Percentiles rank a stretch among this genome's conserved stretches.
These are phyloP conservation scores for Paramecium octaurelia DNA, from an alignment of 73 alveolate species.

Conservation along the genomic window DNA sequence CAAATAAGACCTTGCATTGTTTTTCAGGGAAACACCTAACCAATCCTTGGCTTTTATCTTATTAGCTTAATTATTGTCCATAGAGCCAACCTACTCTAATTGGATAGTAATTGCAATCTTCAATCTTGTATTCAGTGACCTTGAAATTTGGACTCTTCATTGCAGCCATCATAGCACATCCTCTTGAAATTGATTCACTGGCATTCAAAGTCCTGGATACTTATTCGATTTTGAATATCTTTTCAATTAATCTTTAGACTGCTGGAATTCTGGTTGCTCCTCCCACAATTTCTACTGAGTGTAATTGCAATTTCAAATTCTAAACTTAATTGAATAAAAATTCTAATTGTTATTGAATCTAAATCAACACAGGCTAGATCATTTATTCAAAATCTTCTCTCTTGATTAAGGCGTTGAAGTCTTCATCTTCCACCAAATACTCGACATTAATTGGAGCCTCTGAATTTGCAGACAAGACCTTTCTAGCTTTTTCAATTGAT, in stretches of 20 bases:
- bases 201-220: conserved; percentile 95
- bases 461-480: conserved; percentile 88
- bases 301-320: conserved; percentile 72
- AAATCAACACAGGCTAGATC: conserved; percentile 34
- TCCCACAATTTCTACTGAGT: conserved; percentile 95
- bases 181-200: conserved; percentile 97
- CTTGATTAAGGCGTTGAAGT: conserved; percentile 75
- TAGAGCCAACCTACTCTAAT: conserved; percentile 82
- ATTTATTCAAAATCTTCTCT: conserved; percentile 93
- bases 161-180: conserved; percentile 98
- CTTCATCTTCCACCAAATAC: conserved; percentile 93
- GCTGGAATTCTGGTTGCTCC: conserved; percentile 96
- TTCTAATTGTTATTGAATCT: background rate
- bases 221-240: conserved; percentile 83
- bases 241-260: conserved; percentile 82
- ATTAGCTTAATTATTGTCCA: conserved; percentile 5
- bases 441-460: conserved; percentile 88
- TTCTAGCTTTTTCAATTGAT: conserved; percentile 90
- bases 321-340: conserved; percentile 44
- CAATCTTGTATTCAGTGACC: conserved; percentile 83
- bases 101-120: conserved; percentile 83
- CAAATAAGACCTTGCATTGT: conserved; percentile 66
- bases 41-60: conserved; percentile 64
- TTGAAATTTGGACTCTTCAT: conserved; percentile 95
- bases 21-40: conserved; percentile 50